These are phyloP conservation scores for Antitrichia curtipendula DNA, from an alignment of 225 moss, liverwort and hornwort species.

Conservation along the genomic window DNA sequence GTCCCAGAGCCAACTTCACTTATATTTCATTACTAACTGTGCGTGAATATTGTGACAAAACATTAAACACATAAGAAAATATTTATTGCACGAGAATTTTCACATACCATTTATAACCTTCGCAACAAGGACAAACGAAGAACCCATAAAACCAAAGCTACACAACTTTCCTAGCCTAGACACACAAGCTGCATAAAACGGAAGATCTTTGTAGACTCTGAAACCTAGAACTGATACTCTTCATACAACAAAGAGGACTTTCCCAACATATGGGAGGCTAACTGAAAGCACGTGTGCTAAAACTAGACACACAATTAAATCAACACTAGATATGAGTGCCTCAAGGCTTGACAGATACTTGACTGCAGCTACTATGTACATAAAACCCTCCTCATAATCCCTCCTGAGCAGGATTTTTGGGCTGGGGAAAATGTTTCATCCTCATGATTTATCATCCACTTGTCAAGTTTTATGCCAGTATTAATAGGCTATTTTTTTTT, in stretches of 20 bases:
- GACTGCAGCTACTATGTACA: not conserved
- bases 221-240: not conserved
- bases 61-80: not conserved
- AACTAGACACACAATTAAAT: not conserved
- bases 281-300: not conserved
- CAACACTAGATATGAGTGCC: not conserved
- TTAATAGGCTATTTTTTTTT: not conserved
- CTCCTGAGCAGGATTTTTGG: not conserved
- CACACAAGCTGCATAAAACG: not conserved
- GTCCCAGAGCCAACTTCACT: too few relatives aligned
- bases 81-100: not conserved
- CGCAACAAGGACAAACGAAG: not conserved
- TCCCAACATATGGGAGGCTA: not conserved
- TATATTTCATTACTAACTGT: too few relatives aligned
- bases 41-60: not conserved
- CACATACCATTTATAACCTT: not conserved
- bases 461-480: not conserved
- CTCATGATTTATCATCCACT: too few relatives aligned
- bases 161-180: not conserved
- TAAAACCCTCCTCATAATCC: not conserved
- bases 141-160: not conserved
- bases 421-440: not conserved
- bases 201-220: not conserved
- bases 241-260: not conserved
- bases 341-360: not conserved